These are phyloP conservation scores for Alternaria brassicicola DNA, from an alignment of 2,329 filamentous ascomycete species.

Conservation along the genomic window DNA sequence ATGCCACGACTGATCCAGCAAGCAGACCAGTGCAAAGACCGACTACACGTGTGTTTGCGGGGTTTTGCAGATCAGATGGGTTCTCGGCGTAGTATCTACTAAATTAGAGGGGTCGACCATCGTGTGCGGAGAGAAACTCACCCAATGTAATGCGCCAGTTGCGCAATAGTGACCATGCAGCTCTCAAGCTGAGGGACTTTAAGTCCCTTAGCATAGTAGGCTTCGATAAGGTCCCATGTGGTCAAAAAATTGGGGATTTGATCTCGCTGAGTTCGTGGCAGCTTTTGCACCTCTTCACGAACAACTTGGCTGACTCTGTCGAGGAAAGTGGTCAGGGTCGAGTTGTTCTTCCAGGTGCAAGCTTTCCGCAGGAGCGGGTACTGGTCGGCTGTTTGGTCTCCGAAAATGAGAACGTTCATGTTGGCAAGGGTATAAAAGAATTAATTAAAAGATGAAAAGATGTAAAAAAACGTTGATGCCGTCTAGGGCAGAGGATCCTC, in stretches of 20 bases:
- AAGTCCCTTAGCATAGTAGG: conserved; percentile 62
- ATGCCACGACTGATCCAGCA: conserved; percentile 71
- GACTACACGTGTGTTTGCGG: conserved; percentile 60
- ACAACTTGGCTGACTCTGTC: conserved; percentile 64
- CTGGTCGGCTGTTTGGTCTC: conserved; percentile 73
- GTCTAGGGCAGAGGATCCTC: conserved; percentile 8
- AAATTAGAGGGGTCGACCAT: conserved; percentile 34
- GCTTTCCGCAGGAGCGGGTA: conserved; percentile 64
- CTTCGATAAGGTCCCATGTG: conserved; percentile 68
- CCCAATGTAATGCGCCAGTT: conserved; percentile 73
- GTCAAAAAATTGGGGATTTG: conserved; percentile 67
- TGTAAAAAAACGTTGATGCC: conserved; percentile 10
- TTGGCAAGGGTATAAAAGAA: conserved; percentile 36
- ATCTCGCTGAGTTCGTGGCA: conserved; percentile 63
- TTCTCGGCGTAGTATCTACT: conserved; percentile 56
- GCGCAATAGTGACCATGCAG: conserved; percentile 67
- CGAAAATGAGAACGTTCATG: conserved; percentile 66
- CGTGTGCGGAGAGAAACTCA: conserved; percentile 48
- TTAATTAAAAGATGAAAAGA: conserved; percentile 18
- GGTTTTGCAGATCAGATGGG: conserved; percentile 59
- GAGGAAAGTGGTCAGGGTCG: conserved; percentile 67
- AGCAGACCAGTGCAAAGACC: conserved; percentile 73
- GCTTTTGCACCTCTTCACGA: conserved; percentile 63
- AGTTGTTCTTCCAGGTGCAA: conserved; percentile 57
- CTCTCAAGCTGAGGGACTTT: conserved; percentile 70